A percentile compares a stretch with the other conserved stretches of the same genome.
phyloP scores from a whole-genome alignment of 495 filamentous ascomycete genomes.

The Podospora tetraspora region DNA sequence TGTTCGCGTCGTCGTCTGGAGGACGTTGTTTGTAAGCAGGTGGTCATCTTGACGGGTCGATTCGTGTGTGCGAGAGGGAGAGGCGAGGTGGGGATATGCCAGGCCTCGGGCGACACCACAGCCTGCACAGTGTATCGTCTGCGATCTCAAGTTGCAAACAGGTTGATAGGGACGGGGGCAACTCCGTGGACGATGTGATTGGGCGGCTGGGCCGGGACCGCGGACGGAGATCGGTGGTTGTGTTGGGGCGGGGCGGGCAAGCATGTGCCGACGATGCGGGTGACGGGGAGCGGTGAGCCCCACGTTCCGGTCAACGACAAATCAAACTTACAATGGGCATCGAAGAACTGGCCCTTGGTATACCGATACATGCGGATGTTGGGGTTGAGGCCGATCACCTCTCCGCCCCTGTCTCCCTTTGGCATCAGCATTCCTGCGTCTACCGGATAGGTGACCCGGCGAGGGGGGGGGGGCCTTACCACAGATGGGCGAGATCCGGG shows the following conservation, averaged over 20 bases:
- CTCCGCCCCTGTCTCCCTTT: slow-evolving; percentile 61
- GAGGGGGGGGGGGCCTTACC: slow-evolving; percentile 23
- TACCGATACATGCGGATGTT: slow-evolving; percentile 95
- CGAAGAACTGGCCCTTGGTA: slow-evolving; percentile 78
- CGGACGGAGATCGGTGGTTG: not conserved
- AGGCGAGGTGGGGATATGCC: no score
- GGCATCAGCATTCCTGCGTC: not conserved
- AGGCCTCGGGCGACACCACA: not conserved
- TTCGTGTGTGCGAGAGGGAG: no score
- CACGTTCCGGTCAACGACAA: not conserved
- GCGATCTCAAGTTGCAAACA: not conserved
- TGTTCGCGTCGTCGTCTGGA: slow-evolving; percentile 75
- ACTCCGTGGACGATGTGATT: not conserved
- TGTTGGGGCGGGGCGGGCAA: not conserved
- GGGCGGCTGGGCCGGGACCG: not conserved
- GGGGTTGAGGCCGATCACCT: slow-evolving; percentile 78
- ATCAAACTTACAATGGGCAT: slow-evolving; percentile 66
- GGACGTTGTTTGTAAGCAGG: not conserved
- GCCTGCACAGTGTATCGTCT: not conserved
- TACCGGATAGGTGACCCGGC: not conserved
- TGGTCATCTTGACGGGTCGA: not conserved
- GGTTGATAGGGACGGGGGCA: not conserved
- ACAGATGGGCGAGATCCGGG: slow-evolving; percentile 30
- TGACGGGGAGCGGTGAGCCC: not conserved
- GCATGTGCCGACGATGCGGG: not conserved